phyloP scores from a whole-genome alignment of 2,329 filamentous ascomycete genomes.

The Aspergillus thermomutatus region DNA sequence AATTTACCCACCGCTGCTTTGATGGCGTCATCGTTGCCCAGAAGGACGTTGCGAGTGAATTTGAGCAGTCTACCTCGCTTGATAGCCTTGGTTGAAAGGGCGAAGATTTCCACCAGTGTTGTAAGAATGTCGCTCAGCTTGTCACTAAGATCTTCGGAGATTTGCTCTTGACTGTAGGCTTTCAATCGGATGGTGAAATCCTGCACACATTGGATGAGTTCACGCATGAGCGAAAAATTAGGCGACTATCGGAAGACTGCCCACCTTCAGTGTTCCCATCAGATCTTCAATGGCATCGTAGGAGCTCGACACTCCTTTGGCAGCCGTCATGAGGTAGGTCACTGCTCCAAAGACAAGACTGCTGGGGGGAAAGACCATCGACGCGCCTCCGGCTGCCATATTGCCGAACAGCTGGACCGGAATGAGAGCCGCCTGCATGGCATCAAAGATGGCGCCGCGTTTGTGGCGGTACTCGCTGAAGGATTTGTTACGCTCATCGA shows the following conservation, averaged over 20 bases:
- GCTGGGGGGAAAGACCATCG: conserved; percentile 10
- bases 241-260: not conserved
- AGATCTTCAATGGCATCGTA: conserved; percentile 48
- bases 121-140: conserved; percentile 45
- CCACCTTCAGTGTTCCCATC: conserved; percentile 32
- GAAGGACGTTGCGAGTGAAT: conserved; percentile 41
- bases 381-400: conserved; percentile 7
- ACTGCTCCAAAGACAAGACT: conserved; percentile 39
- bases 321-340: conserved; percentile 44
- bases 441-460: conserved; percentile 7
- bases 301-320: conserved; percentile 43
- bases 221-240: not conserved
- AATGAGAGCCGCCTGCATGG: conserved; percentile 2
- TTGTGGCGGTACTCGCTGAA: conserved; percentile 13
- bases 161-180: conserved; percentile 4
- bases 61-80: conserved; percentile 40
- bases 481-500: conserved; percentile 6
- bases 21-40: conserved; percentile 42
- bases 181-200: conserved; percentile 11
- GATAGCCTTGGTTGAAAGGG: conserved; percentile 44
- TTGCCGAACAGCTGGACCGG: conserved; percentile 10
- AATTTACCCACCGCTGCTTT: conserved; percentile 41
- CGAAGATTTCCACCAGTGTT: conserved; percentile 46
- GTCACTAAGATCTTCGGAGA: conserved; percentile 17
- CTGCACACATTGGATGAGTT: not conserved